Percentiles rank a stretch among this genome's conserved stretches.
Evolutionary conservation across 768 basidiomycete species (phyloP).

Genomic region (Russula sp.): DNA sequence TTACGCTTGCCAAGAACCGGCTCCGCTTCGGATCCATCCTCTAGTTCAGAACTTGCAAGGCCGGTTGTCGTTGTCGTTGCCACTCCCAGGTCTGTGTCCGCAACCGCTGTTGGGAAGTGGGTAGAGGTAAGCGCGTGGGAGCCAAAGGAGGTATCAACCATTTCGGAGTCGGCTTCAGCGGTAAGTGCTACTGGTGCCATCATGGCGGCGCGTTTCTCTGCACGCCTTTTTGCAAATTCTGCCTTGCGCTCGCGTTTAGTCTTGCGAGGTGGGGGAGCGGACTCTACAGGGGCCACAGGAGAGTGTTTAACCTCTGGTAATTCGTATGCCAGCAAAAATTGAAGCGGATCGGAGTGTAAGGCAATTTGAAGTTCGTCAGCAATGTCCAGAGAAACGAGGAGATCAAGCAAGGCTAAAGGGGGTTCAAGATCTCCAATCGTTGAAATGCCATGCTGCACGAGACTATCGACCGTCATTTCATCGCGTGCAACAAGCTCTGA

Average conservation of each 20-base stretch:
- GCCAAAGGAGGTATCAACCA: slow-evolving; percentile 37
- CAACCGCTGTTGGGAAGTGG: slow-evolving; percentile 25
- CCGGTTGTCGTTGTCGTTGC: not conserved
- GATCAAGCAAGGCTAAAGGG: slow-evolving; percentile 45
- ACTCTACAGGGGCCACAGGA: slow-evolving; percentile 44
- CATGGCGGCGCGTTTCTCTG: not conserved
- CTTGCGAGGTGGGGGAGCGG: slow-evolving; percentile 33
- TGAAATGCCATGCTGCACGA: not conserved
- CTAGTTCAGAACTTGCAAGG: not conserved
- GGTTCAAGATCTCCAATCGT: slow-evolving; percentile 71
- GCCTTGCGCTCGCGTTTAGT: slow-evolving; percentile 17
- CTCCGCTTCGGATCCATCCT: not conserved
- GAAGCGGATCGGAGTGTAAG: slow-evolving; percentile 50
- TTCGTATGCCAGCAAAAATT: slow-evolving; percentile 62
- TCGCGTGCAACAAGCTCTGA: slow-evolving; percentile 1
- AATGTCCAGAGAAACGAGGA: slow-evolving; percentile 51
- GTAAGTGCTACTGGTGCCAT: not conserved
- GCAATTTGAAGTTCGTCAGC: slow-evolving; percentile 47
- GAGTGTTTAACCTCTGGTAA: slow-evolving; percentile 54
- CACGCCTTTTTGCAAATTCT: slow-evolving; percentile 11
- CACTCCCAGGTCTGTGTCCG: not conserved
- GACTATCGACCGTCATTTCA: not conserved
- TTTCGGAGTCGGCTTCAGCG: slow-evolving; percentile 6
- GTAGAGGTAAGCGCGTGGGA: slow-evolving; percentile 39
- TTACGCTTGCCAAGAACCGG: slow-evolving; percentile 17